These are phyloP conservation scores for Biscutella laevigata DNA, from an alignment of 441 rosid genomes.

Conservation along the genomic window DNA sequence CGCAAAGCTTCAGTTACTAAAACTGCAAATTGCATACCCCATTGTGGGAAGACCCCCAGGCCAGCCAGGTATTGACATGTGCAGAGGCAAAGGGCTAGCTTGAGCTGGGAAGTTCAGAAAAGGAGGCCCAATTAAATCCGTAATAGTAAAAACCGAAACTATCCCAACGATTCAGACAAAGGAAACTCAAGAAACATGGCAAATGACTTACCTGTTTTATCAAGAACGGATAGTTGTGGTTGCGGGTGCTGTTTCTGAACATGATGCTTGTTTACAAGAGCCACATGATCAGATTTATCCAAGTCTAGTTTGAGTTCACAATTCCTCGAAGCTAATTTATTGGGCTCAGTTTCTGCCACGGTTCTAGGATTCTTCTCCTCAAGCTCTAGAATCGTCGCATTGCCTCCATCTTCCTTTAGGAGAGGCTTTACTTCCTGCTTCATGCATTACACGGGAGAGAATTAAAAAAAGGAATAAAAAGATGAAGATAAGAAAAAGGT, in stretches of 20 bases:
- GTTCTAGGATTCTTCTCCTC: slow-evolving; percentile 34
- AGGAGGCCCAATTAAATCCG: not conserved
- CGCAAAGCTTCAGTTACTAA: too few relatives aligned
- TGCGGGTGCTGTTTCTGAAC: slow-evolving; percentile 37
- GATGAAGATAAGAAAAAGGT: too few relatives aligned
- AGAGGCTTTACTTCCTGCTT: slow-evolving; percentile 47
- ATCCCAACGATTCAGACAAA: not conserved
- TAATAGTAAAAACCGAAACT: slow-evolving; percentile 8
- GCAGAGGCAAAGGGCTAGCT: slow-evolving; percentile 46
- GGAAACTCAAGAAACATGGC: not conserved
- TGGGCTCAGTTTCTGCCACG: slow-evolving; percentile 34
- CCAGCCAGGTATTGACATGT: slow-evolving; percentile 59
- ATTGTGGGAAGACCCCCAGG: slow-evolving; percentile 72
- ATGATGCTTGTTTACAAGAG: slow-evolving; percentile 22
- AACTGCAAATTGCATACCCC: too few relatives aligned
- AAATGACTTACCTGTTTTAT: slow-evolving; percentile 40
- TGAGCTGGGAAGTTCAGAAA: slow-evolving; percentile 45
- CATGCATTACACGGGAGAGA: too few relatives aligned
- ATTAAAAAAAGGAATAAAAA: too few relatives aligned
- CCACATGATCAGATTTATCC: slow-evolving; percentile 56
- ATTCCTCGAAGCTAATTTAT: too few relatives aligned
- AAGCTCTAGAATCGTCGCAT: slow-evolving; percentile 16
- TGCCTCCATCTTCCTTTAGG: slow-evolving; percentile 22
- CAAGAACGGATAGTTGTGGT: slow-evolving; percentile 28
- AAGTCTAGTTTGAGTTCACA: slow-evolving; percentile 61